A percentile compares a stretch with the other conserved stretches of the same genome.
phyloP scores from a whole-genome alignment of 2,329 filamentous ascomycete species.

The Colletotrichum zoysiae region DNA sequence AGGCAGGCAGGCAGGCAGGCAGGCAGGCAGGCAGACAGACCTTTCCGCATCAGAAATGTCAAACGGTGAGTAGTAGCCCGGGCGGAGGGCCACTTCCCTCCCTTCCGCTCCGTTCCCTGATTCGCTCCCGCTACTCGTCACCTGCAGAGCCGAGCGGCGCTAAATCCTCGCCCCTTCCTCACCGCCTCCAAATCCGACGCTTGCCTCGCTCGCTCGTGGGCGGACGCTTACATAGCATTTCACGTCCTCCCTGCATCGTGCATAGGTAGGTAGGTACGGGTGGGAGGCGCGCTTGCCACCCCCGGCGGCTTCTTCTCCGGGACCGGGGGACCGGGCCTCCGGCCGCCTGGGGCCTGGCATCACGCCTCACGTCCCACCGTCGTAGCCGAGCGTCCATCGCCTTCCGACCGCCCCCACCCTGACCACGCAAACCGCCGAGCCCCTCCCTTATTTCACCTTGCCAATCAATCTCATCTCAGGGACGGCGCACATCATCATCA shows the following conservation, averaged over 20 bases:
- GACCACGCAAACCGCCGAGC: neutral
- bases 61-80: neutral
- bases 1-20: too few relatives aligned
- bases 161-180: constrained; percentile 13
- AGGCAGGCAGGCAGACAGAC: neutral
- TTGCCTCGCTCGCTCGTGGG: neutral
- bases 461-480: neutral
- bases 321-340: neutral
- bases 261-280: constrained; percentile 7
- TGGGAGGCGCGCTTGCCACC: constrained; percentile 8
- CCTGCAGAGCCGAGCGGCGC: constrained; percentile 33
- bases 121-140: constrained; percentile 29
- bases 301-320: constrained; percentile 2
- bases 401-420: neutral
- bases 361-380: neutral
- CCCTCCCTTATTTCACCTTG: constrained; percentile 4
- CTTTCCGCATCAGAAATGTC: neutral
- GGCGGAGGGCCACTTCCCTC: constrained; percentile 14
- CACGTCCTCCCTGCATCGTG: constrained; percentile 35
- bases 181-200: constrained; percentile 23
- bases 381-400: neutral
- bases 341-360: neutral
- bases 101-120: constrained; percentile 23
- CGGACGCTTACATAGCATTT: neutral
- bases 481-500: neutral